Evolutionary conservation across 305 asterid genomes (phyloP).

Genomic region (Fraxinus dipetala): DNA sequence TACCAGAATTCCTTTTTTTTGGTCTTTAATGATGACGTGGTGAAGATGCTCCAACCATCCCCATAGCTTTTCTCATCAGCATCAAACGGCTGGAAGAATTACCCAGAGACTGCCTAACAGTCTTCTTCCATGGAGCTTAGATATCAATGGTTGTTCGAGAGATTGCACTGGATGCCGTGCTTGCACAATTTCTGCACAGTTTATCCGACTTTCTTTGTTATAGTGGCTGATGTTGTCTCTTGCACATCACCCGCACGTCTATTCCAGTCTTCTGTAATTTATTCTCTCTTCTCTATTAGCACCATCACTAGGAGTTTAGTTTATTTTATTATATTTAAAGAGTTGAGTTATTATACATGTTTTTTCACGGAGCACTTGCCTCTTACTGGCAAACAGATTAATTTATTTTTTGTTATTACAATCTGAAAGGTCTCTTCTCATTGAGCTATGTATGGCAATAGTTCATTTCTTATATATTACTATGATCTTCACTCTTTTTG

Average conservation of each 20-base stretch:
- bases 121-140: neutral
- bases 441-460: constrained; percentile 2
- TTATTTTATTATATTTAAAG: constrained; percentile 2
- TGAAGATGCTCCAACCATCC: neutral
- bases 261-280: neutral
- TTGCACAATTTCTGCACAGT: neutral
- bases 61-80: neutral
- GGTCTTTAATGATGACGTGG: neutral
- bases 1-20: constrained; percentile 12
- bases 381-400: neutral
- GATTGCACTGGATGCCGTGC: neutral
- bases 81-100: neutral
- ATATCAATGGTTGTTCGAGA: neutral
- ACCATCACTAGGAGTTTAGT: neutral
- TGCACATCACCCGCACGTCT: neutral
- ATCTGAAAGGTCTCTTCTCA: neutral
- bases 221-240: neutral
- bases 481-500: neutral
- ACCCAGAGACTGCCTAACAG: neutral
- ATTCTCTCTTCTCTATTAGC: neutral
- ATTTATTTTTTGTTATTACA: neutral
- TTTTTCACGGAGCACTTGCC: neutral
- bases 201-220: neutral
- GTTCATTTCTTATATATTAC: constrained; percentile 4
- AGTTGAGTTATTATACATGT: neutral